Percentiles rank a stretch among this genome's conserved stretches.
Conservation (phyloP, 306 rosid species). For the Hylodesmum podocarpum region DNA sequence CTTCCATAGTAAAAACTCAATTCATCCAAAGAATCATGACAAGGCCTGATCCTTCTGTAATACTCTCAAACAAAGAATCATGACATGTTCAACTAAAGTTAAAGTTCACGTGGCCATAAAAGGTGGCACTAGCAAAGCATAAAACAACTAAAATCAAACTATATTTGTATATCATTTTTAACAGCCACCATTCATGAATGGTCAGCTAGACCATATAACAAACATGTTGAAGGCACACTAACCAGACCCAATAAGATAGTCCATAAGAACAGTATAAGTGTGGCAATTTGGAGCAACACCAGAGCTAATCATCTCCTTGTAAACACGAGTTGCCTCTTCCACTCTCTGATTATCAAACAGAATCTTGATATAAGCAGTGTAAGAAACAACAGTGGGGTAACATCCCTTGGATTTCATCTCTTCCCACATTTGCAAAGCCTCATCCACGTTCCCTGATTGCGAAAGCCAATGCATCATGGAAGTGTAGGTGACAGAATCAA, state of each 20-base stretch:
- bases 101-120: neutral
- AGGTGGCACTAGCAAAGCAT: neutral
- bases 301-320: slow-evolving; percentile 67
- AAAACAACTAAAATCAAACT: neutral
- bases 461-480: slow-evolving; percentile 91
- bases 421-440: slow-evolving; percentile 69
- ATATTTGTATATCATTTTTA: neutral
- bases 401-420: slow-evolving; percentile 66
- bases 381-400: slow-evolving; percentile 67
- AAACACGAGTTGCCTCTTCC: slow-evolving; percentile 59
- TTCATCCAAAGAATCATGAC: too few species aligned
- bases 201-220: slow-evolving; percentile 31
- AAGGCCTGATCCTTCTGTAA: neutral
- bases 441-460: slow-evolving; percentile 51
- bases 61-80: neutral
- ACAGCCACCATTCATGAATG: neutral
- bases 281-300: slow-evolving; percentile 64
- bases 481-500: slow-evolving; percentile 77
- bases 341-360: slow-evolving; percentile 47
- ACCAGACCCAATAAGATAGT: slow-evolving; percentile 67
- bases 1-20: too few species aligned
- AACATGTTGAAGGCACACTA: slow-evolving; percentile 46
- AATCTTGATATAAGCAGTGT: slow-evolving; percentile 76
- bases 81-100: neutral
- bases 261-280: slow-evolving; percentile 82